phyloP scores from a whole-genome alignment of 2,329 filamentous ascomycete genomes.

The Fusarium sp. region DNA sequence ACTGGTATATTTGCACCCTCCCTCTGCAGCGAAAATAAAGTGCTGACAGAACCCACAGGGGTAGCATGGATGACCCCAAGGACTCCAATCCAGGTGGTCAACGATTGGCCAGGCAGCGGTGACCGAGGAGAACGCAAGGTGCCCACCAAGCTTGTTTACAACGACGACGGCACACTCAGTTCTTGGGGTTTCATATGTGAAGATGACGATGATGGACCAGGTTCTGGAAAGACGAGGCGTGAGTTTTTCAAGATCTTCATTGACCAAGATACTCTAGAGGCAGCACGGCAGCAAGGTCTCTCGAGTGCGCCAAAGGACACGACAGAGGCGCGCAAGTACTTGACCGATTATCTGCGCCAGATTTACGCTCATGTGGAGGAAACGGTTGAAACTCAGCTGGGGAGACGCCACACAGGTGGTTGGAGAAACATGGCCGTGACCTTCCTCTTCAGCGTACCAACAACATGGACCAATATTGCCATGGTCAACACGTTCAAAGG shows the following conservation, averaged over 20 bases:
- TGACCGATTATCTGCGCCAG: background rate
- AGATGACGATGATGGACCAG: background rate
- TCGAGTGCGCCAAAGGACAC: background rate
- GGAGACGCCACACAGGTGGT: background rate
- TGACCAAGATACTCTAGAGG: conserved; percentile 28
- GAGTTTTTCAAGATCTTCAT: conserved; percentile 67
- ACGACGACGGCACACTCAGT: conserved; percentile 51
- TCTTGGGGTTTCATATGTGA: conserved; percentile 55
- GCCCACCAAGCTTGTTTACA: conserved; percentile 61
- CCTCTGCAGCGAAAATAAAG: background rate
- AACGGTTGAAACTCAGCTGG: background rate
- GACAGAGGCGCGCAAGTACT: background rate
- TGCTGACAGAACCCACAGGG: conserved; percentile 31
- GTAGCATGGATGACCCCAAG: conserved; percentile 51
- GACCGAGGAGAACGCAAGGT: conserved; percentile 65
- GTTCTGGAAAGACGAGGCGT: conserved; percentile 33
- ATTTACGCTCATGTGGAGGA: background rate
- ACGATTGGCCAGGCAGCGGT: conserved; percentile 64
- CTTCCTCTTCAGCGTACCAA: background rate
- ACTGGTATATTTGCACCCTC: background rate
- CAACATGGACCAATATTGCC: background rate
- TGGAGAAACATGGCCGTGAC: background rate
- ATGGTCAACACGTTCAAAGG: background rate
- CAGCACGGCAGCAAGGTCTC: background rate
- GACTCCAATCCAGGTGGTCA: conserved; percentile 55